Evolutionary conservation across 257 asterid genomes (phyloP).

Genomic region (Thymus quinquecostatus): DNA sequence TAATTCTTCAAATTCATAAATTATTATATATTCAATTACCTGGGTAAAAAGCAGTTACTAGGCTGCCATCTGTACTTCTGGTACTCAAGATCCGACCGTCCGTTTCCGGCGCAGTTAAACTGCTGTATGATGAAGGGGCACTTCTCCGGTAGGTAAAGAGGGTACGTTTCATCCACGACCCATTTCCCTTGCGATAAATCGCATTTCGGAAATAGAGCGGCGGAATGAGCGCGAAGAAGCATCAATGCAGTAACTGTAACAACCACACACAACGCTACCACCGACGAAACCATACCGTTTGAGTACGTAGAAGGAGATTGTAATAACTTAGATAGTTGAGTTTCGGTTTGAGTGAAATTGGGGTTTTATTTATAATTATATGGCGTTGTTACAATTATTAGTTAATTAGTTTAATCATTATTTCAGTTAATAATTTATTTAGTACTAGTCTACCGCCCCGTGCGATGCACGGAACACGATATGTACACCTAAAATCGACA

Average conservation of each 20-base stretch:
- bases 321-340: conserved; percentile 12
- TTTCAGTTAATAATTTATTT: too few relatives aligned
- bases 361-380: background rate
- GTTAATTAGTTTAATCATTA: too few relatives aligned
- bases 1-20: too few relatives aligned
- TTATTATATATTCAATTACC: conserved; percentile 25
- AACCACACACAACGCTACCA: conserved; percentile 9
- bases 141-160: conserved; percentile 40
- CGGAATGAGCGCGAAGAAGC: conserved; percentile 4
- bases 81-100: conserved; percentile 48
- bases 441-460: too few relatives aligned
- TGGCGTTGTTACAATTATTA: too few relatives aligned
- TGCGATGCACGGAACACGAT: too few relatives aligned
- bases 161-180: conserved; percentile 53
- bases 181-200: conserved; percentile 54
- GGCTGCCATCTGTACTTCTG: conserved; percentile 62
- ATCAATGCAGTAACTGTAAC: conserved; percentile 19
- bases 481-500: too few relatives aligned
- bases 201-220: conserved; percentile 22
- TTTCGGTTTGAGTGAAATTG: too few relatives aligned
- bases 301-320: background rate
- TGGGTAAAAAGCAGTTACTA: conserved; percentile 39
- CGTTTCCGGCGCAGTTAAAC: conserved; percentile 52
- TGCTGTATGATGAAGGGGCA: conserved; percentile 53
- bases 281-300: background rate